Evolutionary conservation across 1,284 basidiomycete genomes (phyloP).

Genomic region (Lentinula novae-zelandiae): DNA sequence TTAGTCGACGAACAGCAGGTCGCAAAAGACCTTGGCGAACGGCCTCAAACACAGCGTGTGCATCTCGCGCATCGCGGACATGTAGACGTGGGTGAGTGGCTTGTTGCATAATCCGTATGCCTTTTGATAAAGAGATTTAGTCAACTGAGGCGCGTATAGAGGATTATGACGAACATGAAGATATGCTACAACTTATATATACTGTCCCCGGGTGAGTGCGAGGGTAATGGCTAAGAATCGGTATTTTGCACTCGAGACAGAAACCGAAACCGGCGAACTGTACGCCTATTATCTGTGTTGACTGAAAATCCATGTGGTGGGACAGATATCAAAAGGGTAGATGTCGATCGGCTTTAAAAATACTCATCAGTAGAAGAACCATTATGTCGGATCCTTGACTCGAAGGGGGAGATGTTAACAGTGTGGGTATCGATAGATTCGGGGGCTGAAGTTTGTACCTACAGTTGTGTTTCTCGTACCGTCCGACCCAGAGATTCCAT

Average conservation of each 20-base stretch:
- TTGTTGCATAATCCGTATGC: conserved; percentile 13
- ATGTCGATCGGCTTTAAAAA: conserved; percentile 1
- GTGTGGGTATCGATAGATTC: not conserved
- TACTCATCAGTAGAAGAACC: not conserved
- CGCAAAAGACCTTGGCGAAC: conserved; percentile 52
- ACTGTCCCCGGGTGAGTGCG: not conserved
- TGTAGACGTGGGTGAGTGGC: conserved; percentile 18
- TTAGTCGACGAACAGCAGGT: conserved; percentile 49
- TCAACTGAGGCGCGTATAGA: not conserved
- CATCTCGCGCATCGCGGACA: conserved; percentile 17
- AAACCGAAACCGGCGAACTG: conserved; percentile 4
- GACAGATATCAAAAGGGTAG: not conserved
- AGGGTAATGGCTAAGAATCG: conserved; percentile 3
- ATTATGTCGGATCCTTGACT: not conserved
- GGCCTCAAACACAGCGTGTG: conserved; percentile 37
- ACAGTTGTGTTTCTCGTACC: not conserved
- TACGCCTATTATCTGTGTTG: not conserved
- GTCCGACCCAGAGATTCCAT: not conserved
- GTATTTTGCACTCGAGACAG: conserved; percentile 4
- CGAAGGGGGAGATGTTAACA: not conserved
- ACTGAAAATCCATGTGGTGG: not conserved
- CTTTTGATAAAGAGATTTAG: not conserved
- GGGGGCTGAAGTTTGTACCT: not conserved
- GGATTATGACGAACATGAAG: not conserved
- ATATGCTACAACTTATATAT: not conserved